A percentile compares a stretch with the other conserved stretches of the same genome.
Conservation (phyloP, 768 basidiomycete species). For the Tulasnella sp. region DNA sequence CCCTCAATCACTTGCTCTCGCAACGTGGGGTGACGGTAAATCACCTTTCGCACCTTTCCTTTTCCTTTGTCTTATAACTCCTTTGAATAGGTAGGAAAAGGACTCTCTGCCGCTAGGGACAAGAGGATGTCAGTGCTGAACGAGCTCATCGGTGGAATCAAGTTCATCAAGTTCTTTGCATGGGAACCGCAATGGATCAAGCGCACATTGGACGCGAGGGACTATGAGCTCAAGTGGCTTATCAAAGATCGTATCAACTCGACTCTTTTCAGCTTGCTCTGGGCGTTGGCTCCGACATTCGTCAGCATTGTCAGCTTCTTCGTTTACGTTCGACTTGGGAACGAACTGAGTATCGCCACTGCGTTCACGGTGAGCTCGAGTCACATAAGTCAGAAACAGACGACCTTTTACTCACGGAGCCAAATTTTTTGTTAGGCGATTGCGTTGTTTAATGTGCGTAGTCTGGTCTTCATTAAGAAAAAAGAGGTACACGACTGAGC, state of each 20-base stretch:
- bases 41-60: background rate
- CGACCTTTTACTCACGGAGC: background rate
- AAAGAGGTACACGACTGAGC: background rate
- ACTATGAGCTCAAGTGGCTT: slow-evolving; percentile 65
- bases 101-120: slow-evolving; percentile 49
- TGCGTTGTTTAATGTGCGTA: background rate
- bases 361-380: slow-evolving; percentile 55
- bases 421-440: background rate
- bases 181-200: slow-evolving; percentile 71
- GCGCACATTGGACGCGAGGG: slow-evolving; percentile 50
- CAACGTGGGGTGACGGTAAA: slow-evolving; percentile 33
- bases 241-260: slow-evolving; percentile 38
- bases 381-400: background rate
- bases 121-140: slow-evolving; percentile 68
- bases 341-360: slow-evolving; percentile 61
- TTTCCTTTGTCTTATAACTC: background rate
- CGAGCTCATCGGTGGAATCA: slow-evolving; percentile 29
- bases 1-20: slow-evolving; percentile 57
- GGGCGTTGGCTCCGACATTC: slow-evolving; percentile 64
- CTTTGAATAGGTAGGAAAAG: slow-evolving; percentile 28
- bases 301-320: slow-evolving; percentile 75
- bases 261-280: slow-evolving; percentile 57
- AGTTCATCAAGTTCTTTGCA: slow-evolving; percentile 77
- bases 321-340: slow-evolving; percentile 55
- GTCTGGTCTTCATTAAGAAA: background rate